Percentiles rank a stretch among this genome's conserved stretches.
Conservation (phyloP, 2,329 filamentous ascomycete genomes). For the Colletotrichum horii region DNA sequence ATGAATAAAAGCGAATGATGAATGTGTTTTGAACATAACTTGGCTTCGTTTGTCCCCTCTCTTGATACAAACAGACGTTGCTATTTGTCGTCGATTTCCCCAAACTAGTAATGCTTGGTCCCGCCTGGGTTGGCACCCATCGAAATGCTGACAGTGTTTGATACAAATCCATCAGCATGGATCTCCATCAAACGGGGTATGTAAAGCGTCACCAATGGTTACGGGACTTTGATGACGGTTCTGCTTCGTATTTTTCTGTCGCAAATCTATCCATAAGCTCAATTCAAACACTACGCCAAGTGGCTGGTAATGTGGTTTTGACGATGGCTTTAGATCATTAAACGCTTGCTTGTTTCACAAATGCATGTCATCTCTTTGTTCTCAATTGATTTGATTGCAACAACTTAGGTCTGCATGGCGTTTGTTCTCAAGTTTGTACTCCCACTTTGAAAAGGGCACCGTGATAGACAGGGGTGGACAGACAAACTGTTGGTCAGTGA, state of each 20-base stretch:
- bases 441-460: not conserved
- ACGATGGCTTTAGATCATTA: not conserved
- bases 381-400: not conserved
- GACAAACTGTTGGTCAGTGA: not conserved
- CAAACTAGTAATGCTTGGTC: not conserved
- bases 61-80: not conserved
- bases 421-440: not conserved
- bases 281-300: not conserved
- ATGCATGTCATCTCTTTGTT: not conserved
- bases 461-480: not conserved
- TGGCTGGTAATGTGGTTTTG: not conserved
- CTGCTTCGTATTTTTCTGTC: not conserved
- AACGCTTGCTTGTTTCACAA: not conserved
- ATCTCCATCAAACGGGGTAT: accelerated
- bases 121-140: not conserved
- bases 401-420: not conserved
- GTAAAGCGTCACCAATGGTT: accelerated
- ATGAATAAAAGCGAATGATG: not conserved
- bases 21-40: not conserved
- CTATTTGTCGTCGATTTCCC: not conserved
- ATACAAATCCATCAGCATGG: not conserved
- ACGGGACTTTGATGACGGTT: accelerated
- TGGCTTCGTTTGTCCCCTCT: not conserved
- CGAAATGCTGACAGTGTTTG: not conserved
- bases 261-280: not conserved